These are phyloP conservation scores for Lachnellula suecica DNA, from an alignment of 2,329 filamentous ascomycete genomes.

Conservation along the genomic window DNA sequence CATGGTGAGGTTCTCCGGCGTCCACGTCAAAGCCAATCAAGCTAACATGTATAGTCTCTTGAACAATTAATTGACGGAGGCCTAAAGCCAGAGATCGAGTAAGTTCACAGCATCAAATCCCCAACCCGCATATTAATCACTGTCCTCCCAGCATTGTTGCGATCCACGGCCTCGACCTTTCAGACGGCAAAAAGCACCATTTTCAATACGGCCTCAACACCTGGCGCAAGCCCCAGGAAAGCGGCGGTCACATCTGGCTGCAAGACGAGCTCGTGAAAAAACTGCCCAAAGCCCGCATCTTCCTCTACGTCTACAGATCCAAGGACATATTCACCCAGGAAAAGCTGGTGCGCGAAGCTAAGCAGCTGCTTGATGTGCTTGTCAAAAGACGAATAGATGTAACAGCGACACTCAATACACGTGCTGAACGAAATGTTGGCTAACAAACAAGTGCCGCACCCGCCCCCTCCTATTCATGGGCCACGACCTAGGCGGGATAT, in stretches of 20 bases:
- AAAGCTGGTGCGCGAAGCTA: neutral
- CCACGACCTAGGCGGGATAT: slow-evolving; percentile 24
- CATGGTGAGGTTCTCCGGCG: neutral
- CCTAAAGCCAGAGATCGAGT: neutral
- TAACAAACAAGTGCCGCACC: slow-evolving; percentile 3
- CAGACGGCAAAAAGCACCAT: too few relatives aligned
- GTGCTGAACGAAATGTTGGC: neutral
- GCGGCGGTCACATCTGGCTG: neutral
- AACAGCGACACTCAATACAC: neutral
- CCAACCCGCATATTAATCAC: neutral
- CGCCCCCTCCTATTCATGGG: slow-evolving; percentile 14
- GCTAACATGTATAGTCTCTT: neutral
- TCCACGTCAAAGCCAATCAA: neutral
- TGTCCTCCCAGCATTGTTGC: neutral
- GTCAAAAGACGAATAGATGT: neutral
- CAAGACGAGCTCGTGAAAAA: neutral
- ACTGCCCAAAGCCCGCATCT: neutral
- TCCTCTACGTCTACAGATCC: neutral
- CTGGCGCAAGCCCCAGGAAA: neutral
- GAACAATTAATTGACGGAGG: neutral
- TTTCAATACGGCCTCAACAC: neutral
- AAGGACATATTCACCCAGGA: neutral
- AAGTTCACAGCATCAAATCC: neutral
- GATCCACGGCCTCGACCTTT: neutral
- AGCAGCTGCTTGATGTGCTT: neutral